Evolutionary conservation across 2,329 filamentous ascomycete genomes (phyloP).

Genomic region (Ceratocystiopsis sp.): DNA sequence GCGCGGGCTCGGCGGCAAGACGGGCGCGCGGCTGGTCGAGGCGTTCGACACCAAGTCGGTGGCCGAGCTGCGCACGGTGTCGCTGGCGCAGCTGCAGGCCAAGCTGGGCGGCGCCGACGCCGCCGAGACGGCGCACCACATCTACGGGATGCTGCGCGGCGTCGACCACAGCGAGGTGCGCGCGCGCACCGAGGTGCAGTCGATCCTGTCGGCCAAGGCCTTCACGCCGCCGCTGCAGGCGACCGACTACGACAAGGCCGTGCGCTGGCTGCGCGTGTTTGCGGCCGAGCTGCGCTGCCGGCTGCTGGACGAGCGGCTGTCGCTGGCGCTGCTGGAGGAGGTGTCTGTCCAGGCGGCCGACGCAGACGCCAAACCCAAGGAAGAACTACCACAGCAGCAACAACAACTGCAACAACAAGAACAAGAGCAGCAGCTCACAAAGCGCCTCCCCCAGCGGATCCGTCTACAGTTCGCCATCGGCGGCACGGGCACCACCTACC

Average conservation of each 20-base stretch:
- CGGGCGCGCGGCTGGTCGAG: slow-evolving; percentile 73
- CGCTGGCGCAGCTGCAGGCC: slow-evolving; percentile 59
- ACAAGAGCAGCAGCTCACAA: slow-evolving; percentile 38
- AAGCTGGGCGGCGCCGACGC: slow-evolving; percentile 63
- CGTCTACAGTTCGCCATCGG: slow-evolving; percentile 64
- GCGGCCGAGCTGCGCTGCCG: slow-evolving; percentile 79
- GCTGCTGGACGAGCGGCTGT: slow-evolving; percentile 64
- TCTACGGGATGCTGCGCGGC: slow-evolving; percentile 71
- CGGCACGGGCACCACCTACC: slow-evolving; percentile 21
- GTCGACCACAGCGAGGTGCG: slow-evolving; percentile 81
- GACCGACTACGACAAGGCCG: slow-evolving; percentile 47
- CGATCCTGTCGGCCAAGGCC: slow-evolving; percentile 92
- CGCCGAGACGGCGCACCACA: slow-evolving; percentile 62
- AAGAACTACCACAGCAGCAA: no score
- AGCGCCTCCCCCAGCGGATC: slow-evolving; percentile 65
- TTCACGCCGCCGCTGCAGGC: slow-evolving; percentile 73
- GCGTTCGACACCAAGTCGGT: slow-evolving; percentile 68
- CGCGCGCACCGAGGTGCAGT: slow-evolving; percentile 82
- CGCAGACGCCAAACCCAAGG: no score
- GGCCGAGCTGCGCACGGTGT: slow-evolving; percentile 52
- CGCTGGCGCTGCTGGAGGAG: slow-evolving; percentile 5
- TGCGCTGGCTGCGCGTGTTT: slow-evolving; percentile 81
- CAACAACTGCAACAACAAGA: no score
- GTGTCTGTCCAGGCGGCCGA: background rate
- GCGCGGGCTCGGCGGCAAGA: slow-evolving; percentile 82